phyloP scores from a whole-genome alignment of 805 yeast species.

The Candida piceae region DNA sequence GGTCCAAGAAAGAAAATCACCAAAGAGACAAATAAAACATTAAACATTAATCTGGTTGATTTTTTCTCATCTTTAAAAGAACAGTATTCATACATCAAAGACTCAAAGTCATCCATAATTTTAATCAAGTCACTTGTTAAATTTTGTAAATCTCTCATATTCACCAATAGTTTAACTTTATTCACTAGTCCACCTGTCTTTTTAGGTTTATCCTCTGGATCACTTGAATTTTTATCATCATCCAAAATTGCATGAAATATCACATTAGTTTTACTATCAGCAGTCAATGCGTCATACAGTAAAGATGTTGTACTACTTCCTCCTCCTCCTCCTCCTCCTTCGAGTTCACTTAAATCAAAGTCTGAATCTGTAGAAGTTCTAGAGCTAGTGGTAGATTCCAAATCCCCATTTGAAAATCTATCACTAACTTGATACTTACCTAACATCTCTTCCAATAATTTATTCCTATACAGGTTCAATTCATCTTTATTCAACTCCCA shows the following conservation, averaged over 20 bases:
- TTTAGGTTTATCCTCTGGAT: slow-evolving; percentile 2
- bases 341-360: too few relatives aligned
- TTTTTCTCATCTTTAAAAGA: slow-evolving; percentile 66
- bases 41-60: slow-evolving; percentile 57
- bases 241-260: slow-evolving; percentile 8
- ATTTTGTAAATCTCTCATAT: slow-evolving; percentile 71
- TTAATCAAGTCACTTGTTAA: slow-evolving; percentile 50
- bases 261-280: slow-evolving; percentile 11
- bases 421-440: too few relatives aligned
- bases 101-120: slow-evolving; percentile 46
- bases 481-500: slow-evolving; percentile 14
- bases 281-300: slow-evolving; percentile 13
- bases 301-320: slow-evolving; percentile 3
- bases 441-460: slow-evolving; percentile 8
- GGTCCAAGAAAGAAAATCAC: slow-evolving; percentile 39
- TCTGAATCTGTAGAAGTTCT: slow-evolving; percentile 15
- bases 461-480: slow-evolving; percentile 6
- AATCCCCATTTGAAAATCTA: slow-evolving; percentile 5
- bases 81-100: slow-evolving; percentile 54
- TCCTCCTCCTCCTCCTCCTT: slow-evolving; percentile 9
- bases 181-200: slow-evolving; percentile 12
- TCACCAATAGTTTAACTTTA: slow-evolving; percentile 43
- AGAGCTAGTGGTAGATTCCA: slow-evolving; percentile 11
- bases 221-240: slow-evolving; percentile 1
- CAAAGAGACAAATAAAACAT: slow-evolving; percentile 35